Evolutionary conservation across 495 filamentous ascomycete species (phyloP).

Genomic region (Annulohypoxylon stygium): DNA sequence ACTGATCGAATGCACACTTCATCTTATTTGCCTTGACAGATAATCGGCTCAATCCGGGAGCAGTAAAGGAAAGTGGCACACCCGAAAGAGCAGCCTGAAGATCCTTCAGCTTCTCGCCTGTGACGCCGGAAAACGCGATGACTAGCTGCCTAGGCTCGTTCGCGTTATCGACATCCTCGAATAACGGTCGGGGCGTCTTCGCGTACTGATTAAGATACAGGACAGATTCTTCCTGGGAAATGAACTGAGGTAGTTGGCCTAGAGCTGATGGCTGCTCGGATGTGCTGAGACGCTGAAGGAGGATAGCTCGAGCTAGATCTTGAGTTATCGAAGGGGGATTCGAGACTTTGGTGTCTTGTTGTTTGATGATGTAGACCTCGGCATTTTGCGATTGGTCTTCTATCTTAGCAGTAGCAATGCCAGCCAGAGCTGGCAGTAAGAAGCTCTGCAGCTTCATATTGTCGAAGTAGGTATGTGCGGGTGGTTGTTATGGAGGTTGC

Average conservation of each 20-base stretch:
- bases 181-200: slow-evolving; percentile 57
- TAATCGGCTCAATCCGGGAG: slow-evolving; percentile 56
- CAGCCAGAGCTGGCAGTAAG: slow-evolving; percentile 53
- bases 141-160: slow-evolving; percentile 61
- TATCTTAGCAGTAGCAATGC: slow-evolving; percentile 49
- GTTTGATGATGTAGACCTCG: slow-evolving; percentile 48
- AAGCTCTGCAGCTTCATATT: slow-evolving; percentile 55
- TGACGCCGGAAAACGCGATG: slow-evolving; percentile 63
- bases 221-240: slow-evolving; percentile 56
- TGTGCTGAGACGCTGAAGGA: slow-evolving; percentile 58
- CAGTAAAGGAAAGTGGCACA: slow-evolving; percentile 58
- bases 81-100: slow-evolving; percentile 51
- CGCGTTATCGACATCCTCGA: slow-evolving; percentile 46
- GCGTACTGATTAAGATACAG: slow-evolving; percentile 58
- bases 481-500: slow-evolving; percentile 14
- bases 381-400: slow-evolving; percentile 42
- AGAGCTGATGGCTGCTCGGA: slow-evolving; percentile 53
- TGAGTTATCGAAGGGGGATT: slow-evolving; percentile 53
- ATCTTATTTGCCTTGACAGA: slow-evolving; percentile 47
- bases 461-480: slow-evolving; percentile 7
- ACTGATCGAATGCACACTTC: slow-evolving; percentile 57
- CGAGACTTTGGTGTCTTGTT: slow-evolving; percentile 38
- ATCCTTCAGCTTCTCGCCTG: slow-evolving; percentile 48
- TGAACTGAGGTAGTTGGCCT: slow-evolving; percentile 56
- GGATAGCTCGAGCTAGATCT: slow-evolving; percentile 56